Evolutionary conservation across 768 basidiomycete species (phyloP).

Genomic region (Lentinus brumalis): DNA sequence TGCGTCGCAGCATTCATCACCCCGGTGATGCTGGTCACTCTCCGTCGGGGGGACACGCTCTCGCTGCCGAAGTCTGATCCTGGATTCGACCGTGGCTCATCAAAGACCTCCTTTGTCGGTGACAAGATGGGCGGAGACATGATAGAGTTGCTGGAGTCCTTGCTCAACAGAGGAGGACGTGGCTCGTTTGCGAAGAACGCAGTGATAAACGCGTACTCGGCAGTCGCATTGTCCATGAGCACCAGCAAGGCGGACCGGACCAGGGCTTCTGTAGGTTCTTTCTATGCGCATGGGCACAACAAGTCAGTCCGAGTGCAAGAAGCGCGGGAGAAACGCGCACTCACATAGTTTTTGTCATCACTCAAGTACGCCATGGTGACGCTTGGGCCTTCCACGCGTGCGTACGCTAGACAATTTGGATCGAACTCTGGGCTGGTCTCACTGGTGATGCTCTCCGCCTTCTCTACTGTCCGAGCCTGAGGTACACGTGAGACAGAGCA

Average conservation of each 20-base stretch:
- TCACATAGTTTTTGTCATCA: conserved; percentile 84
- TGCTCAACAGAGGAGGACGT: conserved; percentile 8
- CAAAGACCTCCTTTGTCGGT: conserved; percentile 27
- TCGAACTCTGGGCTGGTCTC: conserved; percentile 44
- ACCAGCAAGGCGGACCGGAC: conserved; percentile 86
- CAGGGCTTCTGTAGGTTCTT: conserved; percentile 81
- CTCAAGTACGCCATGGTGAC: conserved; percentile 86
- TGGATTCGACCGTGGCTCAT: conserved; percentile 28
- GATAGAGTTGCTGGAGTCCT: conserved; percentile 24
- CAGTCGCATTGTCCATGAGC: conserved; percentile 91
- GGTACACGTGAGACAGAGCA: background rate
- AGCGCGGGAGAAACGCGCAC: conserved; percentile 28
- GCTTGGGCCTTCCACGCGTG: conserved; percentile 77
- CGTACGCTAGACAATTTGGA: conserved; percentile 61
- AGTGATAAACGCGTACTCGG: conserved; percentile 87
- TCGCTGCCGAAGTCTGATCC: conserved; percentile 52
- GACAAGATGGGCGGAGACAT: conserved; percentile 42
- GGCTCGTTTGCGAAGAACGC: conserved; percentile 67
- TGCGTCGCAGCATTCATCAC: conserved; percentile 14
- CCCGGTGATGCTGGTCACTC: conserved; percentile 26
- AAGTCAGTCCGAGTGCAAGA: background rate
- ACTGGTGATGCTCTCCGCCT: conserved; percentile 60
- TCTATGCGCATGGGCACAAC: conserved; percentile 43
- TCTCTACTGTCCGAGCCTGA: conserved; percentile 71
- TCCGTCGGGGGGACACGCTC: conserved; percentile 22